Evolutionary conservation across 2,329 filamentous ascomycete genomes (phyloP).

Genomic region (Apiospora phragmitis): DNA sequence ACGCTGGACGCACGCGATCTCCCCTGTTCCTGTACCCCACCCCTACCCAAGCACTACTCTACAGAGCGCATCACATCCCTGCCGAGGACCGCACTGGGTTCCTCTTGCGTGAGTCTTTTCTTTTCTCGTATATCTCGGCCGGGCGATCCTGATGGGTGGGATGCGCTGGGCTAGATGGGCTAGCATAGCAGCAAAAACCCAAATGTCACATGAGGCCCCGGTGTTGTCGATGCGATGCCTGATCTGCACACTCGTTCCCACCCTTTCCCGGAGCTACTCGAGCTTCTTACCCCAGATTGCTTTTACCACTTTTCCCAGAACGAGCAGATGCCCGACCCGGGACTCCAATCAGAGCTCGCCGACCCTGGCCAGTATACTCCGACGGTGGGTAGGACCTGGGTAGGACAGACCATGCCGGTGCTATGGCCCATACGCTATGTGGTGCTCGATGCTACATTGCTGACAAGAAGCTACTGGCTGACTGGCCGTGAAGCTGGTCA

Average conservation of each 20-base stretch:
- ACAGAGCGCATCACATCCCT: background rate
- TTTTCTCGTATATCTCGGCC: background rate
- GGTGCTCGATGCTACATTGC: background rate
- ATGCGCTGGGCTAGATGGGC: background rate
- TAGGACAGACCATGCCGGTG: background rate
- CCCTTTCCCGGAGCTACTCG: background rate
- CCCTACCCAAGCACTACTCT: background rate
- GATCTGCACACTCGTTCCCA: background rate
- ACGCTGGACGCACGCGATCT: background rate
- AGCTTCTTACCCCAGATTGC: constrained; percentile 5
- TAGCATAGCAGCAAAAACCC: background rate
- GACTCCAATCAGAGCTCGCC: background rate
- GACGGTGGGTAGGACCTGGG: background rate
- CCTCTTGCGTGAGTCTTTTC: background rate
- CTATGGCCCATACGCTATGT: too few relatives aligned
- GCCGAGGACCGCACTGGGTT: background rate
- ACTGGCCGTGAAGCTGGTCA: background rate
- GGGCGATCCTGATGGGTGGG: background rate
- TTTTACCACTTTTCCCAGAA: background rate
- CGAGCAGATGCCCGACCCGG: background rate
- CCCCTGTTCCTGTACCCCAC: background rate
- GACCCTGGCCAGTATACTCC: background rate
- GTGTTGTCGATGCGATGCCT: background rate
- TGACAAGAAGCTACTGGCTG: background rate
- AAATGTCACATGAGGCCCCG: background rate